These are phyloP conservation scores for Astraeus odoratus DNA, from an alignment of 768 basidiomycete genomes.

Conservation along the genomic window DNA sequence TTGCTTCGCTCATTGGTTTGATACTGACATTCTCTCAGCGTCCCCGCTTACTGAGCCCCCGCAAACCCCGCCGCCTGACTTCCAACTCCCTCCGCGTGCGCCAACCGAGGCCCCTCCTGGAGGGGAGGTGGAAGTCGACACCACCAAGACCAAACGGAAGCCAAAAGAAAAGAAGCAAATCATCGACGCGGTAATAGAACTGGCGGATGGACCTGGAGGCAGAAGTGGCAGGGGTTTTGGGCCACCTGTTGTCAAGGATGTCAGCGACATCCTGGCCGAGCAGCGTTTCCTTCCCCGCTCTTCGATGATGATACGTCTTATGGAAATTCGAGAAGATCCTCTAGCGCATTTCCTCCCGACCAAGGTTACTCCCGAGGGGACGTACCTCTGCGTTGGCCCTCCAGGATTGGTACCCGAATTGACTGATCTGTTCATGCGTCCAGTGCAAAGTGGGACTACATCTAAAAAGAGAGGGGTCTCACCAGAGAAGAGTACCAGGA, in stretches of 20 bases:
- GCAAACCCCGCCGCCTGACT: constrained; percentile 66
- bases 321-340: constrained; percentile 82
- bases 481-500: constrained; percentile 49
- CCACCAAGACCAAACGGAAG: constrained; percentile 42
- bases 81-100: constrained; percentile 42
- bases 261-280: constrained; percentile 68
- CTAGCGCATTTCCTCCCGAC: constrained; percentile 81
- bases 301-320: constrained; percentile 74
- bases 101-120: constrained; percentile 35
- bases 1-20: constrained; percentile 1
- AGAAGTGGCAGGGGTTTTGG: constrained; percentile 53
- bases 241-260: constrained; percentile 45
- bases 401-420: constrained; percentile 80
- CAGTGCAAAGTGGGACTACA: constrained; percentile 41
- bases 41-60: constrained; percentile 74
- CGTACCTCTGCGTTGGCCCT: constrained; percentile 78
- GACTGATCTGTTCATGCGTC: constrained; percentile 77
- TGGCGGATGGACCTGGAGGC: constrained; percentile 55
- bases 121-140: constrained; percentile 25
- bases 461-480: constrained; percentile 56
- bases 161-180: constrained; percentile 78
- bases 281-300: constrained; percentile 86
- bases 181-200: constrained; percentile 85
- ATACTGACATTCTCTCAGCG: constrained; percentile 34
- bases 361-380: constrained; percentile 60